Conservation (phyloP, 1,139 yeast genomes). For the Maudiozyma humilis region DNA sequence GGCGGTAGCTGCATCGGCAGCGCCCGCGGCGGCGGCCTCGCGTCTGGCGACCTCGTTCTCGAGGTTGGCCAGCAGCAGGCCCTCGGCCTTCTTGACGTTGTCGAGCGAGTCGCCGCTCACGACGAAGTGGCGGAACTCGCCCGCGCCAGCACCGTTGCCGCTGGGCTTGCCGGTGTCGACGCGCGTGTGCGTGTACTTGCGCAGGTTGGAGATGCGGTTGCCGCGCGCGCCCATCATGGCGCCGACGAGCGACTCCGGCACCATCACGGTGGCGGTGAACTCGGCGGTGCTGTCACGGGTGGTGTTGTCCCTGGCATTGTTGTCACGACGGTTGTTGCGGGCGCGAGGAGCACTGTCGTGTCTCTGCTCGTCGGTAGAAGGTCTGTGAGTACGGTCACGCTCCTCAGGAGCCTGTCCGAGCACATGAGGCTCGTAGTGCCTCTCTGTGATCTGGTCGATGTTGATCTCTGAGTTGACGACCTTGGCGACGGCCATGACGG, state of each 20-base stretch:
- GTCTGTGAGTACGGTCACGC: too few relatives aligned
- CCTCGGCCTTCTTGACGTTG: conserved; percentile 26
- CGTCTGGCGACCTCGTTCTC: conserved; percentile 72
- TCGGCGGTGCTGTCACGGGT: neutral
- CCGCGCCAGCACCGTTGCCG: conserved; percentile 27
- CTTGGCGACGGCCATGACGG: conserved; percentile 40
- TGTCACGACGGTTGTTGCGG: neutral
- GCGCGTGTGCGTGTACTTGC: conserved; percentile 69
- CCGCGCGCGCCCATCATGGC: conserved; percentile 86
- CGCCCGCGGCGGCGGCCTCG: conserved; percentile 8
- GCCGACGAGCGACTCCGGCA: conserved; percentile 79
- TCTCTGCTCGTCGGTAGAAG: too few relatives aligned
- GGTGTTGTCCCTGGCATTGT: neutral
- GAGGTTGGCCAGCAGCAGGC: conserved; percentile 42
- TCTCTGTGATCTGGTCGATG: conserved; percentile 10
- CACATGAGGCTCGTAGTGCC: conserved; percentile 21
- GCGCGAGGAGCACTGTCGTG: neutral
- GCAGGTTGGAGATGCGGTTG: conserved; percentile 73
- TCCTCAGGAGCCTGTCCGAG: neutral
- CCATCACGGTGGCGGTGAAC: conserved; percentile 27
- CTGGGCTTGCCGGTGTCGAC: conserved; percentile 72
- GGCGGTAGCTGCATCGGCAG: too few relatives aligned
- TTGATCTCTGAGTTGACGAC: conserved; percentile 15
- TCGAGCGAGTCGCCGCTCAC: conserved; percentile 49
- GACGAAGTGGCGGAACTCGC: conserved; percentile 55